Conservation (phyloP, 2,329 filamentous ascomycete genomes). For the Ophiostoma pallidulum region DNA sequence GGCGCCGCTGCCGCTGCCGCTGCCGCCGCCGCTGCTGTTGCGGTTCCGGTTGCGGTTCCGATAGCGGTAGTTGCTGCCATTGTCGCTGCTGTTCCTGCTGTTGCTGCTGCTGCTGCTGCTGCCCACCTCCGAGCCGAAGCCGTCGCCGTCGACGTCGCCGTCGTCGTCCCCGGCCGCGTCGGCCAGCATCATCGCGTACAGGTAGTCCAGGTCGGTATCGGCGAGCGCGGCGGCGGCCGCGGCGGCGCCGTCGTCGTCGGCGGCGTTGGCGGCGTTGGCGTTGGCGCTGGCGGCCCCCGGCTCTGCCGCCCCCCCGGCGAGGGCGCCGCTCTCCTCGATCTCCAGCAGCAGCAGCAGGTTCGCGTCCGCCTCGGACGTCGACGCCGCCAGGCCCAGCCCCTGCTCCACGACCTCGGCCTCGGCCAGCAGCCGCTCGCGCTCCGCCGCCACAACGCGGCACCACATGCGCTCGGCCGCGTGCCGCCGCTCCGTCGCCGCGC, state of each 20-base stretch:
- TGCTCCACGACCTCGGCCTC: constrained; percentile 33
- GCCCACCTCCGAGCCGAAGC: not conserved
- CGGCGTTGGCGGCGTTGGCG: not conserved
- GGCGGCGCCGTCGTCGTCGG: too few species aligned
- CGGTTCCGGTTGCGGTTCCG: too few species aligned
- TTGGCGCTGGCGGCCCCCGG: constrained; percentile 30
- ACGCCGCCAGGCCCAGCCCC: constrained; percentile 24
- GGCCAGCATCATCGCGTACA: constrained; percentile 4
- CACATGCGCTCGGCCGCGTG: constrained; percentile 38
- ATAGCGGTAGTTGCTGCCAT: not conserved
- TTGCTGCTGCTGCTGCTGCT: not conserved
- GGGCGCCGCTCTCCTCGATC: constrained; percentile 1
- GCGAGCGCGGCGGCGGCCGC: too few species aligned
- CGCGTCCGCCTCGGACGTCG: constrained; percentile 19
- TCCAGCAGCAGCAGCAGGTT: constrained; percentile 13
- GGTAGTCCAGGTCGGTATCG: constrained; percentile 34
- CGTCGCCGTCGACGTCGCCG: not conserved
- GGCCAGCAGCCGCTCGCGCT: constrained; percentile 33
- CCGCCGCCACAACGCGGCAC: constrained; percentile 34
- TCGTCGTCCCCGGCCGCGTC: not conserved
- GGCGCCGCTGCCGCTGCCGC: not conserved
- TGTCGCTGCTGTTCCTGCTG: not conserved
- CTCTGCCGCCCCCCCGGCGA: too few species aligned
- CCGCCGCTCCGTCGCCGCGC: constrained; percentile 24
- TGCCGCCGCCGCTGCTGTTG: too few species aligned